Base-by-base conservation (phyloP, 192 early-diverging fungal genomes). In the Gonapodya sp. region DNA sequence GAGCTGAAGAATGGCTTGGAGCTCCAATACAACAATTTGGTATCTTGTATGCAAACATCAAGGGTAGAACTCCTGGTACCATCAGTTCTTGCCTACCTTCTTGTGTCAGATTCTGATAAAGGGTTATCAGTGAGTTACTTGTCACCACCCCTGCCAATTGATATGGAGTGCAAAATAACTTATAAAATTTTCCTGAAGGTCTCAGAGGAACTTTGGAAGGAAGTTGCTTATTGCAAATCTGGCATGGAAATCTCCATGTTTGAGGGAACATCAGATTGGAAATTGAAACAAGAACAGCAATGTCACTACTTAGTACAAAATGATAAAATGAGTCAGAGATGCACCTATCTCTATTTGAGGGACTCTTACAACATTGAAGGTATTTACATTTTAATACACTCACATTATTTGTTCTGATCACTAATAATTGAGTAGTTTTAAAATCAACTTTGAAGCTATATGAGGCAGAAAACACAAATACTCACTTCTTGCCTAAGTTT, bases 11-110 rank as follows among this genome's bases (percentile, higher is more conserved):
- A 92, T 1, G 94, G 94, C 0, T 78, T 94, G n/a, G 83, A 84
- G 16, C 64, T 93, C 0, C 89, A 94, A 73, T 87, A 87, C 80
- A 93, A 94, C 73, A 89, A 91, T 73, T 81, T 93, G 0, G 84
- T 92, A 73, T 64, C 46, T 16, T 8, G 24, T 16, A 16, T 64
- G 24, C 46, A 64, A 8, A 16, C 46, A 8, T 64, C 46, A 8
- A 64, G 46, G 24, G 24, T 64, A 16, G 46, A 64, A 8, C 8
- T 64, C 46, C 8, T 64, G 8, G 8, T 64, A 24, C 46, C 46
- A 8, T 64, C 46, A 64, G 24, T 64, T 64, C 24, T 64, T 8
- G 46, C 24, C 24, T 24, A 24, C 24, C 46, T 64, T 64, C 46
- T 64, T 24, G 46, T 64, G 24, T 64, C 46, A 24, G 46, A 64